These are phyloP conservation scores for Glycyrrhiza uralensis DNA, from an alignment of 306 rosid species.

Conservation along the genomic window DNA sequence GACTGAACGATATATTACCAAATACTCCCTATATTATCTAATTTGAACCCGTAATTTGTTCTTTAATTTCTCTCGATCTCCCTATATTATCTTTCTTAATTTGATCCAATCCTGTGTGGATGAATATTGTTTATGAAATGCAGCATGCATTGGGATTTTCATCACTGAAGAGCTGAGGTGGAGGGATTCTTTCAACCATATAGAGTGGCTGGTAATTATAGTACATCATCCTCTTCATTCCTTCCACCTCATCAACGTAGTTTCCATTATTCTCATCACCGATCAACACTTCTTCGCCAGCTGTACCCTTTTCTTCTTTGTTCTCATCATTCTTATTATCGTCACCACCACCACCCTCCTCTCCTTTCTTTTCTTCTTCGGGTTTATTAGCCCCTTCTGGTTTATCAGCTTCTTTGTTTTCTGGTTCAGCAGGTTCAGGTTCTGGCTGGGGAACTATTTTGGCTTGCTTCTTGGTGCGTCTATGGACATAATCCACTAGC, in stretches of 20 bases:
- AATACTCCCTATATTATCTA: too few species aligned
- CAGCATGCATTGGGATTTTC: constrained; percentile 95
- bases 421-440: constrained; percentile 43
- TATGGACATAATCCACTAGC: constrained; percentile 73
- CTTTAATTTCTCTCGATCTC: not conserved
- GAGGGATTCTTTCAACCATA: constrained; percentile 63
- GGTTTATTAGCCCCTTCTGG: constrained; percentile 40
- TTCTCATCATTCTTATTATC: constrained; percentile 24
- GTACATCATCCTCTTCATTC: constrained; percentile 70
- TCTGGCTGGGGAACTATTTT: constrained; percentile 68
- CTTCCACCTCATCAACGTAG: constrained; percentile 49
- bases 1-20: constrained; percentile 22
- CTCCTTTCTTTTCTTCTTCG: constrained; percentile 33
- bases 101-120: too few species aligned
- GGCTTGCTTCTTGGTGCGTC: constrained; percentile 79
- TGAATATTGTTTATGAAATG: constrained; percentile 55
- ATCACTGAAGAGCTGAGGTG: constrained; percentile 89
- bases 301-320: constrained; percentile 38
- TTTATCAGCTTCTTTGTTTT: constrained; percentile 38
- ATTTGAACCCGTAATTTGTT: not conserved
- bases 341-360: constrained; percentile 31
- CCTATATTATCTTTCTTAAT: not conserved
- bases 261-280: not conserved
- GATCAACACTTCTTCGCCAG: constrained; percentile 14
- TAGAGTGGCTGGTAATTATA: constrained; percentile 63